These are phyloP conservation scores for Aspergillus coremiiformis DNA, from an alignment of 495 filamentous ascomycete species.

Conservation along the genomic window DNA sequence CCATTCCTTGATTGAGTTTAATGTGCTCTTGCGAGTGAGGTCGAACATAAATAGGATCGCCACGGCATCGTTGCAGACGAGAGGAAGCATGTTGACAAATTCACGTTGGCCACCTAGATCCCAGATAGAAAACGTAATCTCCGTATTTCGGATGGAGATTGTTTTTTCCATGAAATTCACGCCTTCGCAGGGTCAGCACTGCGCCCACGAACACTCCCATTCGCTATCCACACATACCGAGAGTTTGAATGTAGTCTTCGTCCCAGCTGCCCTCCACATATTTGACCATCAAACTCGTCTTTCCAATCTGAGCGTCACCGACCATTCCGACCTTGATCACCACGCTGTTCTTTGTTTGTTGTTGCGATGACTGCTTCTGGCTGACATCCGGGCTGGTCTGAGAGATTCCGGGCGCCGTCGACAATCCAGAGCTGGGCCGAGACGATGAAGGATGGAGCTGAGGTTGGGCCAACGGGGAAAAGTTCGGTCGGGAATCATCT, in stretches of 20 bases:
- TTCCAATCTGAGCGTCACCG: slow-evolving; percentile 96
- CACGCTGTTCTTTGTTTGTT: slow-evolving; percentile 66
- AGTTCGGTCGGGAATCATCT: slow-evolving; percentile 35
- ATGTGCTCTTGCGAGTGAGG: slow-evolving; percentile 90
- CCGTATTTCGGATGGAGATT: slow-evolving; percentile 98
- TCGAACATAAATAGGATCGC: slow-evolving; percentile 99
- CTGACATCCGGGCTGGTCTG: slow-evolving; percentile 39
- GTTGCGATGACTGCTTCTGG: slow-evolving; percentile 35
- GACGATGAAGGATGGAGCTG: slow-evolving; percentile 38
- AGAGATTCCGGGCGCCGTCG: slow-evolving; percentile 37
- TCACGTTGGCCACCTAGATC: slow-evolving; percentile 96
- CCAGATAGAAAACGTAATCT: slow-evolving; percentile 99
- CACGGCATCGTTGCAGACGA: slow-evolving; percentile 97
- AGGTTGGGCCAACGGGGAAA: slow-evolving; percentile 36
- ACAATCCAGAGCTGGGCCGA: slow-evolving; percentile 45
- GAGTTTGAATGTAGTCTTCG: slow-evolving; percentile 97
- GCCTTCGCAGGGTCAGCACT: slow-evolving; percentile 33
- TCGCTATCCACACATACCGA: slow-evolving; percentile 51
- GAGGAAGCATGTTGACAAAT: slow-evolving; percentile 98
- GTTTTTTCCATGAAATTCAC: slow-evolving; percentile 99
- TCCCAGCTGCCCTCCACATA: slow-evolving; percentile 99
- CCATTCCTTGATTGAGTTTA: slow-evolving; percentile 99
- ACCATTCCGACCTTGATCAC: slow-evolving; percentile 99
- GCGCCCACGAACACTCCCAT: not conserved
- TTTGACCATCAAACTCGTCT: slow-evolving; percentile 98